Evolutionary conservation across 73 alveolate species (phyloP), one percentile per base, ranked within the genome.

Genomic region (Uronychia binucleata): DNA sequence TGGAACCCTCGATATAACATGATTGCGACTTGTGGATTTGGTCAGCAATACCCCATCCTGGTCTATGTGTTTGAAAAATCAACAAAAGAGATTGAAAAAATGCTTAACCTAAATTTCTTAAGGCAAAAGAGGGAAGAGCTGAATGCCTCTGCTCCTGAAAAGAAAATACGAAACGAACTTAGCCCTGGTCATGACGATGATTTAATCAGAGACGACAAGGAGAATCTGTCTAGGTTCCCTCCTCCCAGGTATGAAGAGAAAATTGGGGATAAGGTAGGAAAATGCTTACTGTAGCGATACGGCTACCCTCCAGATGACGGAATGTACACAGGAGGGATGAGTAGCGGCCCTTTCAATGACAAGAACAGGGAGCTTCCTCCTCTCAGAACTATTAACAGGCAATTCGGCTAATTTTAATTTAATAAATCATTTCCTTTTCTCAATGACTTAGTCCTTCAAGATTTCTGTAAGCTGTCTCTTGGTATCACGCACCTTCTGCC

Each of bases 1-100:
- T 98, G 99, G 99, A 98, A 96, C 84, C 74, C 76, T n/a, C 89
- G 85, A 25, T 98, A 97, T 86, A 95, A 98, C 90, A 98, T 98
- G 99, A 85, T 97, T 81, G 99, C 99, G 31, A 58, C 96, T 30
- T 80, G 97, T 77, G 99, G 98, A 19, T 98, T 98, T 87, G 99
- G 99, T 58, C 96, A 95, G 57, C 98, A 97, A 80, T 96, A 94
- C 90, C 99, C 99, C 34, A 90, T 98, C 34, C 33, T 95, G 30
- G 96, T 98, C 28, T 98, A 98, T 87, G 98, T 90, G 31, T 94
- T 87, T 89, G 98, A 96, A 86, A 95, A 95, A 87, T 74, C 82
- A 0, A 59, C 30, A 78, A 74, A 59, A 30, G 95, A 89, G 59
- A 74, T 82, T 1, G 77, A 82, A 19, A 46, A 46, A 19, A 46